phyloP scores from a whole-genome alignment of 2,329 filamentous ascomycete genomes.

The Ceratocystiopsis minuta region DNA sequence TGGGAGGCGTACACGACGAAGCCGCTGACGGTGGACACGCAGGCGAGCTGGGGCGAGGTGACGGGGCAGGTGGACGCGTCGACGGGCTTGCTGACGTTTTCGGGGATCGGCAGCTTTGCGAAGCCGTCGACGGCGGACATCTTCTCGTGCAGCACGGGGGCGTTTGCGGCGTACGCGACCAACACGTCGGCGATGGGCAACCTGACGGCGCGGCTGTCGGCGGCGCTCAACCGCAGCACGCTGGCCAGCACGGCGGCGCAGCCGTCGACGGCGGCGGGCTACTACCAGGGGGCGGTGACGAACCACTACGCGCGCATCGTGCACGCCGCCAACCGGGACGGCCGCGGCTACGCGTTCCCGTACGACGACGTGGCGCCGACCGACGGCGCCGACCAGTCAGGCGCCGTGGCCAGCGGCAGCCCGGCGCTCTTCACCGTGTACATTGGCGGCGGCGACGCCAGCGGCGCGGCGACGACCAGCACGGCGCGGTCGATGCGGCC shows the following conservation, averaged over 20 bases:
- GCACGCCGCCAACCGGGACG: conserved; percentile 39
- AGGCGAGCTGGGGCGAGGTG: conserved; percentile 31
- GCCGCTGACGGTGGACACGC: conserved; percentile 34
- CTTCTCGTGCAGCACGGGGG: conserved; percentile 35
- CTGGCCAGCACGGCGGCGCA: conserved; percentile 34
- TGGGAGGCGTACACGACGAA: conserved; percentile 29
- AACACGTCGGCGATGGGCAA: conserved; percentile 33
- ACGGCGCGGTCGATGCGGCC: conserved; percentile 1
- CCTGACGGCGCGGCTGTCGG: conserved; percentile 55
- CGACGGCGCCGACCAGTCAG: conserved; percentile 40
- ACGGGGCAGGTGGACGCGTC: conserved; percentile 22
- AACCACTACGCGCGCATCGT: conserved; percentile 52
- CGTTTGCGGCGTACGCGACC: conserved; percentile 29
- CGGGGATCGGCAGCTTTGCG: conserved; percentile 21
- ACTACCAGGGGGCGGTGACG: conserved; percentile 36
- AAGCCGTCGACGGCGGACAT: conserved; percentile 31
- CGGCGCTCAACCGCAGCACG: conserved; percentile 59
- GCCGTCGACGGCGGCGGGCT: conserved; percentile 36
- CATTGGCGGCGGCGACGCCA: conserved; percentile 7
- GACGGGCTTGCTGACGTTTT: conserved; percentile 22
- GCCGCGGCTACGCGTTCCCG: conserved; percentile 50
- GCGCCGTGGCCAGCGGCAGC: conserved; percentile 38
- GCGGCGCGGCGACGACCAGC: neutral
- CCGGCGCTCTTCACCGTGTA: conserved; percentile 23
- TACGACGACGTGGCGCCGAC: conserved; percentile 49